These are phyloP conservation scores for Stagonosporopsis cucurbitacearum DNA, from an alignment of 2,329 filamentous ascomycete species.

Conservation along the genomic window DNA sequence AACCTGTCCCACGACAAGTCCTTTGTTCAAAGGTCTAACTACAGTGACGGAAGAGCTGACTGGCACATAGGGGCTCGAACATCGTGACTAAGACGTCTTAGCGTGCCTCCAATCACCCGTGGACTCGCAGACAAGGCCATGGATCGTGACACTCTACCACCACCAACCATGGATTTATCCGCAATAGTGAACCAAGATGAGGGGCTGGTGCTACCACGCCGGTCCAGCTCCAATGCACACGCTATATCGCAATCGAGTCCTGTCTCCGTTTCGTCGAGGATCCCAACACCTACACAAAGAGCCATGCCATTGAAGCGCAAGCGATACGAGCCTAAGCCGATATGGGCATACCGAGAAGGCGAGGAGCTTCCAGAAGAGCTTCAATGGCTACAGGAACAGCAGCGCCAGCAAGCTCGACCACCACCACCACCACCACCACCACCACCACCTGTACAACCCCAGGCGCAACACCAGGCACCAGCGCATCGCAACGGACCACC, in stretches of 20 bases:
- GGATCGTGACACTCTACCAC: constrained; percentile 33
- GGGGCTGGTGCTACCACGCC: constrained; percentile 39
- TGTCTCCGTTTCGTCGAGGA: constrained; percentile 36
- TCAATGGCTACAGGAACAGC: constrained; percentile 30
- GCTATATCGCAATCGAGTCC: constrained; percentile 39
- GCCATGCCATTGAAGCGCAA: constrained; percentile 44
- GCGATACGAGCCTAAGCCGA: constrained; percentile 45
- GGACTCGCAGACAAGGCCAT: constrained; percentile 18
- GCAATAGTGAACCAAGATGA: constrained; percentile 45
- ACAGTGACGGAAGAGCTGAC: constrained; percentile 4
- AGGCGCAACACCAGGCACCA: constrained; percentile 26
- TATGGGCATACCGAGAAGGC: constrained; percentile 45
- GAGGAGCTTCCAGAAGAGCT: constrained; percentile 35
- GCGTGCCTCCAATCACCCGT: constrained; percentile 18
- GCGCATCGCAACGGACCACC: constrained; percentile 30
- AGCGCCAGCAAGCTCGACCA: constrained; percentile 30
- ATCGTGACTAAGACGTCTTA: constrained; percentile 16
- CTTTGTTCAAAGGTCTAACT: neutral
- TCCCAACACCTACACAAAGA: constrained; percentile 36
- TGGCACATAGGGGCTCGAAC: constrained; percentile 5
- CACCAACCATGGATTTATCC: constrained; percentile 46
- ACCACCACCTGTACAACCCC: constrained; percentile 23
- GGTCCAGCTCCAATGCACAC: constrained; percentile 39
- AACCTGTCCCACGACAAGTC: neutral
- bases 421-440: no score